Evolutionary conservation across 2,329 filamentous ascomycete species (phyloP).

Genomic region (Aspergillus aculeatus): DNA sequence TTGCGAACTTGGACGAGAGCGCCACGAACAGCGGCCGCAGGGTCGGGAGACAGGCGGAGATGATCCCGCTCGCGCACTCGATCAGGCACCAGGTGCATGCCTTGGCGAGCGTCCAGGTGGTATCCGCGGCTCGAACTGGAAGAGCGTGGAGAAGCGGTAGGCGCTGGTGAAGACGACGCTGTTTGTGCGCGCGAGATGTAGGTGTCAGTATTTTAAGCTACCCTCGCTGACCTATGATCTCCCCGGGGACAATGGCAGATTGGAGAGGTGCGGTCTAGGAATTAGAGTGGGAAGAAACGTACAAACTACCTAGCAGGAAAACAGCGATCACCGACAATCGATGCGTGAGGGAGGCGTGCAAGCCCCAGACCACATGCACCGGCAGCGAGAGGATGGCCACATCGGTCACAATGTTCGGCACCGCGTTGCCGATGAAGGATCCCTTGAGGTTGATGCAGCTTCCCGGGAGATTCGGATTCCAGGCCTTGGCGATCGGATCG

Average conservation of each 20-base stretch:
- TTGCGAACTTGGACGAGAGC: background rate
- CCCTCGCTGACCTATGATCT: too few species aligned
- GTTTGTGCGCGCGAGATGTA: too few species aligned
- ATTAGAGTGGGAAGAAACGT: too few species aligned
- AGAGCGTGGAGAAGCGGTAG: constrained; percentile 51
- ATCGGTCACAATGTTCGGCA: constrained; percentile 35
- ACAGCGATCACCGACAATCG: background rate
- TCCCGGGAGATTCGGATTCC: constrained; percentile 48
- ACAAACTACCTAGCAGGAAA: too few species aligned
- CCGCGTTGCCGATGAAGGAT: constrained; percentile 53
- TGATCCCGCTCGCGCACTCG: constrained; percentile 44
- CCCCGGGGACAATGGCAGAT: too few species aligned
- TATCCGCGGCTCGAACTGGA: constrained; percentile 45
- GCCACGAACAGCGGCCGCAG: constrained; percentile 13
- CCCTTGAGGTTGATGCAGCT: constrained; percentile 52
- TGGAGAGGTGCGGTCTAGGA: too few species aligned
- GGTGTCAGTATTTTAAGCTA: too few species aligned
- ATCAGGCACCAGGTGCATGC: constrained; percentile 51
- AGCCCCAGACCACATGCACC: constrained; percentile 6
- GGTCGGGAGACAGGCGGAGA: constrained; percentile 24
- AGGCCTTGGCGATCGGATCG: constrained; percentile 51
- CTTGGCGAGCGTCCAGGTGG: constrained; percentile 49
- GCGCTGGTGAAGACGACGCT: constrained; percentile 50
- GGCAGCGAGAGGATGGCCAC: constrained; percentile 27
- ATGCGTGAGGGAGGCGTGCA: background rate